Evolutionary conservation across 805 yeast genomes (phyloP).

Genomic region (Monosporozyma unispora): DNA sequence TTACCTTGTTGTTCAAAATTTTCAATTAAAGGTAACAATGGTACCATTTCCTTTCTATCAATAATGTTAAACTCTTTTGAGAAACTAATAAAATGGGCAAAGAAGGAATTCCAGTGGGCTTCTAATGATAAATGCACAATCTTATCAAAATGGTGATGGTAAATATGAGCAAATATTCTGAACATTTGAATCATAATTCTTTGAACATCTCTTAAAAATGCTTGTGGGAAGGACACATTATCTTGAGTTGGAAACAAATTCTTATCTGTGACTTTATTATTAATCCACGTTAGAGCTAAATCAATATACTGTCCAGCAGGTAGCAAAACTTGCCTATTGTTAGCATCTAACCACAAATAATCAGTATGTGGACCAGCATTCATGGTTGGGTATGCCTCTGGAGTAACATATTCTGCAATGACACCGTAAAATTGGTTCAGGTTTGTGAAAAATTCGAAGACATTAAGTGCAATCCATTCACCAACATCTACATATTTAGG

Average conservation of each 20-base stretch:
- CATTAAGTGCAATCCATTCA: conserved; percentile 93
- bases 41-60: conserved; percentile 71
- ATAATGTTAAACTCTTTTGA: conserved; percentile 74
- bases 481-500: conserved; percentile 92
- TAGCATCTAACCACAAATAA: conserved; percentile 80
- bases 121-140: conserved; percentile 85
- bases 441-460: conserved; percentile 81
- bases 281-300: conserved; percentile 83
- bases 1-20: conserved; percentile 81
- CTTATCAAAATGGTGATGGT: conserved; percentile 89
- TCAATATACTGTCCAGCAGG: conserved; percentile 94
- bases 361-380: conserved; percentile 90
- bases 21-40: conserved; percentile 67
- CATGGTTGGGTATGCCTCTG: conserved; percentile 87
- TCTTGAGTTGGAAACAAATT: conserved; percentile 83
- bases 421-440: conserved; percentile 83
- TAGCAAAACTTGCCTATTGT: conserved; percentile 70
- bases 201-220: conserved; percentile 71
- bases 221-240: conserved; percentile 83
- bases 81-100: conserved; percentile 87
- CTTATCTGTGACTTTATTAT: conserved; percentile 80
- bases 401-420: conserved; percentile 84
- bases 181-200: conserved; percentile 89
- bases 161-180: conserved; percentile 89
- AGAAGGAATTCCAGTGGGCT: conserved; percentile 97